Conservation (phyloP, 148 eudicot genomes). For the Rhododendron molle region DNA sequence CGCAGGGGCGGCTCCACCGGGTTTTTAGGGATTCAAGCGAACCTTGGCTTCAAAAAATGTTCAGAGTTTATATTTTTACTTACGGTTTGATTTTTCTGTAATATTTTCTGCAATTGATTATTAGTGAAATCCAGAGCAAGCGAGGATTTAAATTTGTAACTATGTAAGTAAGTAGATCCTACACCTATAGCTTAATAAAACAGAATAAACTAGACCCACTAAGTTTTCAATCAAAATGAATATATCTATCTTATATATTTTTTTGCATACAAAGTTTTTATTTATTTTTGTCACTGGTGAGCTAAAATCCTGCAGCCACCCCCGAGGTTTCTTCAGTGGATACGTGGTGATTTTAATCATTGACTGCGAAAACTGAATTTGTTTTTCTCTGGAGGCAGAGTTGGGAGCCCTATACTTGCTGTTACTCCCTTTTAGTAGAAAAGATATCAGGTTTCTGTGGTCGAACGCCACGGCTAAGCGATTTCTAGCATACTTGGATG, state of each 20-base stretch:
- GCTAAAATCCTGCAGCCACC: background rate
- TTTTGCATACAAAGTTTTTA: background rate
- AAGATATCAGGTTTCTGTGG: slow-evolving; percentile 20
- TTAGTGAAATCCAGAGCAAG: background rate
- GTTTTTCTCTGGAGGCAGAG: background rate
- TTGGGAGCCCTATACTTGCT: slow-evolving; percentile 18
- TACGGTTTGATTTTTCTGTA: background rate
- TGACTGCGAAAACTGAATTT: background rate
- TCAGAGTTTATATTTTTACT: background rate
- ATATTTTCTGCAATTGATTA: too few relatives aligned
- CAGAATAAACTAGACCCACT: background rate
- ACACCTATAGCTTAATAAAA: background rate
- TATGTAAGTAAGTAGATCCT: background rate
- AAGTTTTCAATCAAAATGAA: background rate
- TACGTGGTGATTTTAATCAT: background rate
- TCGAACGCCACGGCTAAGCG: slow-evolving; percentile 27
- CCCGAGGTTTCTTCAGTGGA: background rate
- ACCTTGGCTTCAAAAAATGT: background rate
- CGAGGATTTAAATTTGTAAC: background rate
- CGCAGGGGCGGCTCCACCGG: background rate
- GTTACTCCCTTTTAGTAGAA: slow-evolving; percentile 43
- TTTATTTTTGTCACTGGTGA: background rate
- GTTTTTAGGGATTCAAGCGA: background rate
- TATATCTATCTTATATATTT: too few relatives aligned
- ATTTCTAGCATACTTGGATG: slow-evolving; percentile 19